phyloP scores from a whole-genome alignment of 2,329 filamentous ascomycete genomes.

The Verticillium nubilum region DNA sequence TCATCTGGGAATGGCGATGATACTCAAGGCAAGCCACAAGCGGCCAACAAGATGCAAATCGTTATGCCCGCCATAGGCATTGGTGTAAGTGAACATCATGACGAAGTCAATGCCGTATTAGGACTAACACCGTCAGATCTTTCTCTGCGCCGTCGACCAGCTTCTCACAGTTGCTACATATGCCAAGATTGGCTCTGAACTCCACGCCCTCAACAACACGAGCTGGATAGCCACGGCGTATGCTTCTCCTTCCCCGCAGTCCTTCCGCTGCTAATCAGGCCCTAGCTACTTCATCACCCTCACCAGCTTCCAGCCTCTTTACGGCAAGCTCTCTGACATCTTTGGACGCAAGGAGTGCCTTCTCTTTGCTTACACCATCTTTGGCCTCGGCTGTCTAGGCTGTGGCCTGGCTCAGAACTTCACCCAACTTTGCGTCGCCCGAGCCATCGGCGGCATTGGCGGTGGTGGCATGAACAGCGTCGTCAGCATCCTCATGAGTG shows the following conservation, averaged over 20 bases:
- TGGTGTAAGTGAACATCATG: slow-evolving; percentile 20
- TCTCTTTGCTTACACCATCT: slow-evolving; percentile 58
- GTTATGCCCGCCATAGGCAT: slow-evolving; percentile 32
- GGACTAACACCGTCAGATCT: slow-evolving; percentile 44
- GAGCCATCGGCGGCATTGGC: slow-evolving; percentile 50
- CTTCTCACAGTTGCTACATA: slow-evolving; percentile 76
- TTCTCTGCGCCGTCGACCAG: slow-evolving; percentile 69
- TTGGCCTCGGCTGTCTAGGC: slow-evolving; percentile 57
- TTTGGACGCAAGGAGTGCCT: slow-evolving; percentile 64
- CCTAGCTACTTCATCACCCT: slow-evolving; percentile 65
- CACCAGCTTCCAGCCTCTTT: slow-evolving; percentile 70
- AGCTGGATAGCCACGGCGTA: slow-evolving; percentile 63
- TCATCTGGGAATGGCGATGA: not conserved
- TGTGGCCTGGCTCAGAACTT: slow-evolving; percentile 62
- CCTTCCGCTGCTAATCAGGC: not conserved
- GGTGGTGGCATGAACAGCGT: slow-evolving; percentile 69
- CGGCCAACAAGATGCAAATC: slow-evolving; percentile 29
- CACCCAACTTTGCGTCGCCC: slow-evolving; percentile 58
- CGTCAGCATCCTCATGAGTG: slow-evolving; percentile 63
- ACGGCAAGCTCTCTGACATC: slow-evolving; percentile 65
- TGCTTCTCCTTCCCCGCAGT: slow-evolving; percentile 1
- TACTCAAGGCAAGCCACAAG: slow-evolving; percentile 18
- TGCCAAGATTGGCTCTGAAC: slow-evolving; percentile 69
- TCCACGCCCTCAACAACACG: slow-evolving; percentile 68
- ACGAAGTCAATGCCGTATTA: not conserved